Evolutionary conservation across 768 basidiomycete genomes (phyloP).

Genomic region (Pulveroboletus frians): DNA sequence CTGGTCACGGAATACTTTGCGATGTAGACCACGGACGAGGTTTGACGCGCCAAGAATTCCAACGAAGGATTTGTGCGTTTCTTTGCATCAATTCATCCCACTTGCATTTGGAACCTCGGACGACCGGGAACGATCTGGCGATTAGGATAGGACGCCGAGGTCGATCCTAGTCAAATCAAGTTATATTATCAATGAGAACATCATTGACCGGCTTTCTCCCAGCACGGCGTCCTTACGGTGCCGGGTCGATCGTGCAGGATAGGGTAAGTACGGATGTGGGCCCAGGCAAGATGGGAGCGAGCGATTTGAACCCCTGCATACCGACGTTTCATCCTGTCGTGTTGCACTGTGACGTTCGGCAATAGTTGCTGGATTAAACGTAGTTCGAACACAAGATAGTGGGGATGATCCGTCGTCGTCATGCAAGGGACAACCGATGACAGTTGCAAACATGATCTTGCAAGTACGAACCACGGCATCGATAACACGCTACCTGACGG

Average conservation of each 20-base stretch:
- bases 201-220: background rate
- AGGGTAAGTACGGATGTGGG: slow-evolving; percentile 48
- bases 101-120: background rate
- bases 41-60: background rate
- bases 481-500: slow-evolving; percentile 53
- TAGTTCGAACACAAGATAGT: slow-evolving; percentile 42
- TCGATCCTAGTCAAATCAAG: background rate
- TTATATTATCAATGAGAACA: background rate
- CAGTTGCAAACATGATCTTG: background rate
- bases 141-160: too few species aligned
- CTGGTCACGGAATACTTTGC: background rate
- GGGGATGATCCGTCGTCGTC: slow-evolving; percentile 46
- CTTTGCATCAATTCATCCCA: slow-evolving; percentile 3
- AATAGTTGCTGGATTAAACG: slow-evolving; percentile 43
- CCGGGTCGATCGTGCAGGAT: too few species aligned
- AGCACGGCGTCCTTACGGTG: background rate
- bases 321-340: slow-evolving; percentile 53
- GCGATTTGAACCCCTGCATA: slow-evolving; percentile 49
- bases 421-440: background rate
- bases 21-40: background rate
- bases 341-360: slow-evolving; percentile 49
- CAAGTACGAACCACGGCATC: slow-evolving; percentile 53
- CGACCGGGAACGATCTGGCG: background rate
- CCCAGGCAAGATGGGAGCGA: slow-evolving; percentile 45
- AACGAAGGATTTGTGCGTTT: slow-evolving; percentile 5